phyloP scores from a whole-genome alignment of 176 grass and related monocot genomes.

The Zizania latifolia region DNA sequence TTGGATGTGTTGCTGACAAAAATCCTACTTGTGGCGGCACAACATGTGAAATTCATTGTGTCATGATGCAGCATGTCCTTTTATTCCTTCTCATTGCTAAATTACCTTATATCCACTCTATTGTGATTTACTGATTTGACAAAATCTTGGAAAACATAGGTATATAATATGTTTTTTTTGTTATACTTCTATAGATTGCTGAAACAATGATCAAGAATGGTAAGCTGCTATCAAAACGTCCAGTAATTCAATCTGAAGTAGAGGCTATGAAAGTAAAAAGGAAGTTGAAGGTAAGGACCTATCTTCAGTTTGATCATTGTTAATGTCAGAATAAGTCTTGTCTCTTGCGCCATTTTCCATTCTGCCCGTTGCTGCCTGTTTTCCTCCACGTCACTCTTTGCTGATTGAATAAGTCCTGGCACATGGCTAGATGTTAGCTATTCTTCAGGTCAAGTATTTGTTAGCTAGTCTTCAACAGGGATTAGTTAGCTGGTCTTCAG shows the following conservation, averaged over 20 bases:
- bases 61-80: neutral
- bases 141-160: neutral
- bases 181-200: slow-evolving; percentile 50
- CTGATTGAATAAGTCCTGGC: too few relatives aligned
- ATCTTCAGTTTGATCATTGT: slow-evolving; percentile 5
- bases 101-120: neutral
- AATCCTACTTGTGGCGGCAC: neutral
- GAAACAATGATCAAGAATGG: slow-evolving; percentile 77
- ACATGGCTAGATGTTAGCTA: too few relatives aligned
- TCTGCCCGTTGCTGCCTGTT: too few relatives aligned
- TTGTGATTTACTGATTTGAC: neutral
- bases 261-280: slow-evolving; percentile 53
- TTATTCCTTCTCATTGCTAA: neutral
- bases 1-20: neutral
- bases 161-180: neutral
- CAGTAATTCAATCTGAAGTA: slow-evolving; percentile 44
- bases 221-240: slow-evolving; percentile 51
- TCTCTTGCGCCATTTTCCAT: too few relatives aligned
- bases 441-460: too few relatives aligned
- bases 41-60: neutral
- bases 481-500: too few relatives aligned
- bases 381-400: too few relatives aligned
- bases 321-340: too few relatives aligned
- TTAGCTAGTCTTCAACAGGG: too few relatives aligned
- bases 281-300: slow-evolving; percentile 54